These are phyloP conservation scores for Xylaria palmicola DNA, from an alignment of 495 filamentous ascomycete genomes.

Conservation along the genomic window DNA sequence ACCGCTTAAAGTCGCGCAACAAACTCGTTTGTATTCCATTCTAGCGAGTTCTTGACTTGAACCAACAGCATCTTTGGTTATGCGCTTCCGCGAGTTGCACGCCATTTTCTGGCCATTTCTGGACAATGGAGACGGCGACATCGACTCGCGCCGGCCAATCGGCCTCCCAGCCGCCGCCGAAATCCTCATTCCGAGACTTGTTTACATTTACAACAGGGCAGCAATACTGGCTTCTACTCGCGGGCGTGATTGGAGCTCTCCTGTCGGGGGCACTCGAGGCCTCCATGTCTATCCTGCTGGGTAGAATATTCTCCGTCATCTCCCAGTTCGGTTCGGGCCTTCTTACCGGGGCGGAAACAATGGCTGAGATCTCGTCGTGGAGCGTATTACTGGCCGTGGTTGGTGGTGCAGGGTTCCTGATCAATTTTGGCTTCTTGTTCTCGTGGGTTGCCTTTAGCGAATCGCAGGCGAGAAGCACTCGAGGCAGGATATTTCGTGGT, in stretches of 20 bases:
- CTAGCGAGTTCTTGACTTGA: neutral
- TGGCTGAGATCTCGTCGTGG: constrained; percentile 55
- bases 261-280: constrained; percentile 63
- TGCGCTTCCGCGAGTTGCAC: neutral
- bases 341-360: constrained; percentile 49
- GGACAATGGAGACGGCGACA: constrained; percentile 1
- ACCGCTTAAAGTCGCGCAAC: neutral
- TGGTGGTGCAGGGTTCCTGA: constrained; percentile 61
- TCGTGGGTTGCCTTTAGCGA: constrained; percentile 78
- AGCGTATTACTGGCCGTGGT: constrained; percentile 59
- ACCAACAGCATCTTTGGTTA: no score
- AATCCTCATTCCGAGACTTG: constrained; percentile 45
- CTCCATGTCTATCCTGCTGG: constrained; percentile 67
- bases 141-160: neutral
- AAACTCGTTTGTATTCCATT: neutral
- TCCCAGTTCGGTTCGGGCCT: constrained; percentile 61
- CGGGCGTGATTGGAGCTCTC: constrained; percentile 54
- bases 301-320: constrained; percentile 72
- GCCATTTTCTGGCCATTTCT: neutral
- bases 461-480: constrained; percentile 66
- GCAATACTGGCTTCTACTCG: constrained; percentile 55
- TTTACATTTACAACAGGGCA: constrained; percentile 68
- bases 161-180: constrained; percentile 35
- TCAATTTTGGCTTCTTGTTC: constrained; percentile 62
- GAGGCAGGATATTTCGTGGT: constrained; percentile 62